Conservation (phyloP, 108 stramenopile species). For the Skeletonema marinoi region DNA sequence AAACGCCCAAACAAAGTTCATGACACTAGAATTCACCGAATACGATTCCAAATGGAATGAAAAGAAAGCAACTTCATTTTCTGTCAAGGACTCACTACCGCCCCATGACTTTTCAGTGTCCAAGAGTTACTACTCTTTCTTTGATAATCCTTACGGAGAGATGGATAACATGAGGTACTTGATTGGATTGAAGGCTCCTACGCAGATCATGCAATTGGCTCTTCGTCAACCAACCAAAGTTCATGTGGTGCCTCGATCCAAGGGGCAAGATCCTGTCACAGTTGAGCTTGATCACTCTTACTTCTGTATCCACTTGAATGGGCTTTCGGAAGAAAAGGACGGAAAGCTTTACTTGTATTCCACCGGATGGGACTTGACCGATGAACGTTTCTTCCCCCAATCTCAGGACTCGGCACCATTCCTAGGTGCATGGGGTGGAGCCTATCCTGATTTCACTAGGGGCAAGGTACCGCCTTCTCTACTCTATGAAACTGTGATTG, state of each 20-base stretch:
- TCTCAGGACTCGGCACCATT: constrained; percentile 8
- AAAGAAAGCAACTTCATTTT: neutral
- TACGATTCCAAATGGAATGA: constrained; percentile 16
- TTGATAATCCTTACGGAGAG: constrained; percentile 17
- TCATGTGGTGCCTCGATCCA: constrained; percentile 14
- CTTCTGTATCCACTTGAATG: constrained; percentile 20
- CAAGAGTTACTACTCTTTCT: constrained; percentile 50
- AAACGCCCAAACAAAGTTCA: constrained; percentile 10
- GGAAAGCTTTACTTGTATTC: constrained; percentile 18
- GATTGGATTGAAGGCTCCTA: constrained; percentile 36
- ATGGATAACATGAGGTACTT: constrained; percentile 47
- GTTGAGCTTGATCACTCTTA: constrained; percentile 10
- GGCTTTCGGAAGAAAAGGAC: neutral
- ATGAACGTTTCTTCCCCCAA: constrained; percentile 20
- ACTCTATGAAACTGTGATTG: constrained; percentile 21
- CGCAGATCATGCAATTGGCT: constrained; percentile 24
- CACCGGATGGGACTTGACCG: constrained; percentile 26
- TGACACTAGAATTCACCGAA: constrained; percentile 40
- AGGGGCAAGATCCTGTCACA: constrained; percentile 2
- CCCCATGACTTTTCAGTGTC: constrained; percentile 54
- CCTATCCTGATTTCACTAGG: constrained; percentile 7
- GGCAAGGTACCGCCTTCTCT: constrained; percentile 14
- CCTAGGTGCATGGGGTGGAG: constrained; percentile 15
- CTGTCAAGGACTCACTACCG: constrained; percentile 9
- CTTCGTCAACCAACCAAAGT: constrained; percentile 6